Conservation (phyloP, 2,329 filamentous ascomycete species). For the Epichloe scottii region DNA sequence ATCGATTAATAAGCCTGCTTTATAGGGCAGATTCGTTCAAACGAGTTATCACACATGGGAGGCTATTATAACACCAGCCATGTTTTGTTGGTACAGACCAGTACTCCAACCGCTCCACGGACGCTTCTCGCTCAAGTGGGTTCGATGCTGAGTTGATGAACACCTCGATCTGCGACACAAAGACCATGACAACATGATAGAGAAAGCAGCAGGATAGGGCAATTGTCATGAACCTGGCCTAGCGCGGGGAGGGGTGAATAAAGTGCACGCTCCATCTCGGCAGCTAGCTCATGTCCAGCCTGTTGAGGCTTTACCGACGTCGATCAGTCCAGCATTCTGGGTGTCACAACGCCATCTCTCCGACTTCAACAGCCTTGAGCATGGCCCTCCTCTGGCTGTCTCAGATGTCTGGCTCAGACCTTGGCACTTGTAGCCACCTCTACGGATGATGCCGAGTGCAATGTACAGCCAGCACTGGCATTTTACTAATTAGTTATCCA, state of each 20-base stretch:
- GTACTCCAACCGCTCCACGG: too few relatives aligned
- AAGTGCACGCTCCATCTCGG: background rate
- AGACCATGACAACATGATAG: too few relatives aligned
- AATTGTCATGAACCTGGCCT: background rate
- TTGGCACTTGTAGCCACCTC: background rate
- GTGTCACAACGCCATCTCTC: background rate
- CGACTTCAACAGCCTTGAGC: background rate
- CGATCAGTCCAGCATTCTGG: conserved; percentile 9
- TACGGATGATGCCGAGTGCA: conserved; percentile 2
- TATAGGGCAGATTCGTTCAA: too few relatives aligned
- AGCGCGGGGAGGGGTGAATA: background rate
- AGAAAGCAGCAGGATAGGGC: background rate
- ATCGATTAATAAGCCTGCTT: too few relatives aligned
- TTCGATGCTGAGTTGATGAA: too few relatives aligned
- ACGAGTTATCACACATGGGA: too few relatives aligned
- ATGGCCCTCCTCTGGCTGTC: background rate
- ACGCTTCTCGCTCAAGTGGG: background rate
- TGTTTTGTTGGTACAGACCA: too few relatives aligned
- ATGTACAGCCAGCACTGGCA: background rate
- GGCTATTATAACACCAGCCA: too few relatives aligned
- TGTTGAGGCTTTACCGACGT: conserved; percentile 4
- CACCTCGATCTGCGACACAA: too few relatives aligned
- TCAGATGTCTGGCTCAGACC: background rate
- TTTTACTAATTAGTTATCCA: background rate
- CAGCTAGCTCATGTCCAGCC: conserved; percentile 1